These are phyloP conservation scores for Pistacia vera DNA, from an alignment of 345 rosid species.

Conservation along the genomic window DNA sequence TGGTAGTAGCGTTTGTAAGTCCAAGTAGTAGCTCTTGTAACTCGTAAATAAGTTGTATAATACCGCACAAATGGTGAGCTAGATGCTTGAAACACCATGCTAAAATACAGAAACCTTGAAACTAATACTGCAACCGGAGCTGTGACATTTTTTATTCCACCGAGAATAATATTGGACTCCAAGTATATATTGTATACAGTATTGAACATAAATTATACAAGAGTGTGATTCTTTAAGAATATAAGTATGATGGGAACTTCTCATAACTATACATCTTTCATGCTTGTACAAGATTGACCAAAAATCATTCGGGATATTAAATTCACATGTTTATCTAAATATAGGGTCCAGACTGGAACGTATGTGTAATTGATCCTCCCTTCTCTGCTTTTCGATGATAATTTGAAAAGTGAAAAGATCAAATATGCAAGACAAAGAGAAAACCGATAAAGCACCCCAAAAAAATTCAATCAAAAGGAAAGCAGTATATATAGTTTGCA, in stretches of 20 bases:
- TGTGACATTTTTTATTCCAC: not conserved
- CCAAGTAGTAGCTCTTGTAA: too few species aligned
- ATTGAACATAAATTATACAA: not conserved
- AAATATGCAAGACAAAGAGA: not conserved
- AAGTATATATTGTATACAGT: not conserved
- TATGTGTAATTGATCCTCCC: not conserved
- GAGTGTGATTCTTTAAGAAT: not conserved
- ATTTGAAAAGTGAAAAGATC: not conserved
- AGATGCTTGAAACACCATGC: not conserved
- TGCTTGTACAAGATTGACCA: conserved; percentile 1
- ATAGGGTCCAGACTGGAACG: not conserved
- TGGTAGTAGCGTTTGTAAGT: too few species aligned
- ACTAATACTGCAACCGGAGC: not conserved
- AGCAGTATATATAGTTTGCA: not conserved
- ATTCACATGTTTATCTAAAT: not conserved
- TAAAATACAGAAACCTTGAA: not conserved
- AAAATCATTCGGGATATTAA: not conserved
- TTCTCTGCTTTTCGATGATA: not conserved
- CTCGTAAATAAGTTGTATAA: too few species aligned
- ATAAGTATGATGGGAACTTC: not conserved
- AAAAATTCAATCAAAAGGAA: not conserved
- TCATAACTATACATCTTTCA: not conserved
- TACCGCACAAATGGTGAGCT: not conserved
- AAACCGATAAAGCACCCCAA: not conserved
- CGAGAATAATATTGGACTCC: not conserved